Evolutionary conservation across 1,139 yeast species (phyloP).

Genomic region (Saccharomyces hybrid): DNA sequence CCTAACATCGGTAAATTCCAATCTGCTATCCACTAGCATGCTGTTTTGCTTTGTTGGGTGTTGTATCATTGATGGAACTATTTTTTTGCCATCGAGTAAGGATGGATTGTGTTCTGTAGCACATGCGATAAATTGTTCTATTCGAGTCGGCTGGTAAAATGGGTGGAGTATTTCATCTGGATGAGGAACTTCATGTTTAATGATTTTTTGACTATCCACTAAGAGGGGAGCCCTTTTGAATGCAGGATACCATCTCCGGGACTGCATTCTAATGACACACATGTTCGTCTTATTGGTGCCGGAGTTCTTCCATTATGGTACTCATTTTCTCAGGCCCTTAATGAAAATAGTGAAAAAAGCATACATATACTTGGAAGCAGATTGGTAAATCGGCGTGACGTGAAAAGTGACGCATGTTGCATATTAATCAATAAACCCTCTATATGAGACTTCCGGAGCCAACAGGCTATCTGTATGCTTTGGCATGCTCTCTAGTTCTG

Average conservation of each 20-base stretch:
- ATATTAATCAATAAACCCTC: constrained; percentile 4
- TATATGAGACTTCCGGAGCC: constrained; percentile 9
- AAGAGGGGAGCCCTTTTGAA: not conserved
- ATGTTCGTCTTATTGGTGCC: not conserved
- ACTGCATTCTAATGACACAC: not conserved
- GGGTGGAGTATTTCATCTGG: constrained; percentile 21
- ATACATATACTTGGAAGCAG: not conserved
- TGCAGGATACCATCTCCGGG: constrained; percentile 2
- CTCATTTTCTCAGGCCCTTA: not conserved
- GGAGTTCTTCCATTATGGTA: not conserved
- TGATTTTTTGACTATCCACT: not conserved
- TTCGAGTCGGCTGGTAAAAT: constrained; percentile 18
- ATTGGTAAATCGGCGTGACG: constrained; percentile 1
- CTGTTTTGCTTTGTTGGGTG: constrained; percentile 6
- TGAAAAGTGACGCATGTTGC: constrained; percentile 4
- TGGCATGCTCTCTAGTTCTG: constrained; percentile 1
- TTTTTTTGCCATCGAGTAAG: constrained; percentile 14
- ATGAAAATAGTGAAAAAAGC: not conserved
- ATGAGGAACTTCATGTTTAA: constrained; percentile 9
- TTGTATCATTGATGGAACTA: constrained; percentile 15
- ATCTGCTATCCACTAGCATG: constrained; percentile 11
- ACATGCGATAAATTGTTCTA: constrained; percentile 20
- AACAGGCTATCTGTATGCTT: not conserved
- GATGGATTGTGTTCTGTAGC: constrained; percentile 14
- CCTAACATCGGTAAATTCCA: constrained; percentile 14